phyloP scores from a whole-genome alignment of 148 eudicot species.

The Camellia granthamiana region DNA sequence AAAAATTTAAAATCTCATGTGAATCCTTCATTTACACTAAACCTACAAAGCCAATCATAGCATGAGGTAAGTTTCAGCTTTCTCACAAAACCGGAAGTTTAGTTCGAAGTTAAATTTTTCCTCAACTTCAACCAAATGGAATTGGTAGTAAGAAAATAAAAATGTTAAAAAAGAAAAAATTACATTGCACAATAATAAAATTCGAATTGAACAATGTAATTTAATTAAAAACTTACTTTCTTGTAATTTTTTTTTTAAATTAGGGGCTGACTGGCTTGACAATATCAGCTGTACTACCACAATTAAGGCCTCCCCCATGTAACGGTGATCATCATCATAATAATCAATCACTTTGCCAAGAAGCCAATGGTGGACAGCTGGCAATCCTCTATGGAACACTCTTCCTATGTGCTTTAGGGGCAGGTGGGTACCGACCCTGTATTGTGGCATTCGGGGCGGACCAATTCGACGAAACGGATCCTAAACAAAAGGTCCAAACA shows the following conservation, averaged over 20 bases:
- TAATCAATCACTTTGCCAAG: slow-evolving; percentile 23
- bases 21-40: too few relatives aligned
- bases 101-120: too few relatives aligned
- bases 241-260: not conserved
- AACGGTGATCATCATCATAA: slow-evolving; percentile 2
- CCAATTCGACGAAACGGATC: slow-evolving; percentile 80
- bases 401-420: slow-evolving; percentile 62
- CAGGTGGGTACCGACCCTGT: slow-evolving; percentile 93
- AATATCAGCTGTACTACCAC: slow-evolving; percentile 68
- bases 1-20: too few relatives aligned
- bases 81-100: too few relatives aligned
- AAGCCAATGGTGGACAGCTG: slow-evolving; percentile 60
- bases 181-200: too few relatives aligned
- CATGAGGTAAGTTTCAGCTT: too few relatives aligned
- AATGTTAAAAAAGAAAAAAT: too few relatives aligned
- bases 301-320: slow-evolving; percentile 68
- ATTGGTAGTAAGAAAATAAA: too few relatives aligned
- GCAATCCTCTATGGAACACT: slow-evolving; percentile 59
- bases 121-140: too few relatives aligned
- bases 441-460: slow-evolving; percentile 93
- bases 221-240: too few relatives aligned
- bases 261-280: slow-evolving; percentile 89
- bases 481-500: slow-evolving; percentile 51
- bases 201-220: too few relatives aligned
- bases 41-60: too few relatives aligned